phyloP scores from a whole-genome alignment of 1,284 basidiomycete species.

The Naganishia cerealis region DNA sequence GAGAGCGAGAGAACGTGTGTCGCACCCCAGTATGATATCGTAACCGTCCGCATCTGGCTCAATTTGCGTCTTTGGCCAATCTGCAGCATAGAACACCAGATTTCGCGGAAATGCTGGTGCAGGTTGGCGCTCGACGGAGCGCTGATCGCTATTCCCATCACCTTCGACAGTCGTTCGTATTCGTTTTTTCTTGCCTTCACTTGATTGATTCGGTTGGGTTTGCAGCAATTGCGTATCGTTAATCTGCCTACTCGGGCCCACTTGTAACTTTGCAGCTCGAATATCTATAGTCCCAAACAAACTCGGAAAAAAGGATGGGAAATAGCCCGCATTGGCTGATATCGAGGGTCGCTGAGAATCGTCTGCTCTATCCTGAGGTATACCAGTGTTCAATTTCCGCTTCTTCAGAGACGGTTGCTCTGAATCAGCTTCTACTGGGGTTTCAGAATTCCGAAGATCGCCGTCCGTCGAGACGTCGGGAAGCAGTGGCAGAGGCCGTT shows the following conservation, averaged over 20 bases:
- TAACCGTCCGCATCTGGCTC: conserved; percentile 33
- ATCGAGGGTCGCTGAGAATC: background rate
- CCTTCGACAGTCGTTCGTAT: background rate
- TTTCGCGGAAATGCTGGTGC: conserved; percentile 34
- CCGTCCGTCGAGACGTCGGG: background rate
- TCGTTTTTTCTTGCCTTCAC: background rate
- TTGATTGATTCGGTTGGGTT: background rate
- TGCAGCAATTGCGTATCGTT: background rate
- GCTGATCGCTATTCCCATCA: background rate
- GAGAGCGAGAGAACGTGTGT: conserved; percentile 2
- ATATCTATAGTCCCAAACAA: conserved; percentile 26
- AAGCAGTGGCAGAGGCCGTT: conserved; percentile 16
- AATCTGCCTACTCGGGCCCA: background rate
- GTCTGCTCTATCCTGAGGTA: background rate
- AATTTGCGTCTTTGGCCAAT: conserved; percentile 34
- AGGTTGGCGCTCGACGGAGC: background rate
- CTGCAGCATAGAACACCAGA: conserved; percentile 35
- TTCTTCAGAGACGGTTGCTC: conserved; percentile 13
- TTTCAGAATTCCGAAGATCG: too few species aligned
- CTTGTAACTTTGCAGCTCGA: conserved; percentile 2
- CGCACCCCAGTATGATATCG: conserved; percentile 38
- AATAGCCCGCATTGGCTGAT: conserved; percentile 21
- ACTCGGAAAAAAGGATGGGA: conserved; percentile 31
- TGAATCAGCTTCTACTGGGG: background rate
- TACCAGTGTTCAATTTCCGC: conserved; percentile 2